A percentile compares a stretch with the other conserved stretches of the same genome.
These are phyloP conservation scores for Boechera divaricarpa DNA, from an alignment of 345 rosid species.

Conservation along the genomic window DNA sequence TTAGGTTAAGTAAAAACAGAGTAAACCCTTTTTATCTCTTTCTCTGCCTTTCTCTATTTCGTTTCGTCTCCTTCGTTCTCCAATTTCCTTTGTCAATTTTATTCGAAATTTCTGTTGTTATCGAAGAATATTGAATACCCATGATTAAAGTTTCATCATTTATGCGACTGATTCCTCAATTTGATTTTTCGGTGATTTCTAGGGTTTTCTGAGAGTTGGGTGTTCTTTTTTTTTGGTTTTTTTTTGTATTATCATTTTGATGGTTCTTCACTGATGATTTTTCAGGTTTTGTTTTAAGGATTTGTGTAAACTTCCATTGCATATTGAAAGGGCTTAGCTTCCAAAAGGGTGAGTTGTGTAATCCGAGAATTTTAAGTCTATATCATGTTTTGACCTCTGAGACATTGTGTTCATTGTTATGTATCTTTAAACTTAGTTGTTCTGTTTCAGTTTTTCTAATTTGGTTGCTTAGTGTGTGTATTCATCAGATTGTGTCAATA, in stretches of 20 bases:
- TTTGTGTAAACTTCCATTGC: conserved; percentile 21
- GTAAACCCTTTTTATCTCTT: conserved; percentile 7
- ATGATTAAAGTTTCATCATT: conserved; percentile 24
- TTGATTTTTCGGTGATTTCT: conserved; percentile 29
- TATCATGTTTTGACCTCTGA: neutral
- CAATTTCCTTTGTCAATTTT: conserved; percentile 7
- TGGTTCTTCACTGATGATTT: conserved; percentile 16
- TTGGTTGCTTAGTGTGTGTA: conserved; percentile 8
- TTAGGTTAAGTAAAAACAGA: conserved; percentile 23
- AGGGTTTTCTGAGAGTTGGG: conserved; percentile 38
- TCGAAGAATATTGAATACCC: conserved; percentile 15
- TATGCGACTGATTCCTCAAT: neutral
- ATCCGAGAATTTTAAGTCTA: neutral
- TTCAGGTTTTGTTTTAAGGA: conserved; percentile 22
- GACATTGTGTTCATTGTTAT: conserved; percentile 3
- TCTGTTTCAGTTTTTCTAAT: neutral
- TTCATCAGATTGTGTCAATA: neutral
- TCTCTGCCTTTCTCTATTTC: conserved; percentile 4
- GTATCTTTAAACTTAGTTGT: neutral
- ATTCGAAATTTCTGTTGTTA: neutral
- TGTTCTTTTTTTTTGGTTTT: neutral
- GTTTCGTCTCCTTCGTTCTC: conserved; percentile 25
- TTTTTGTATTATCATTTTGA: conserved; percentile 2
- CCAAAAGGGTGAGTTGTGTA: neutral
- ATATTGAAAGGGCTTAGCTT: conserved; percentile 8